These are phyloP conservation scores for Tanacetum coccineum DNA, from an alignment of 129 eudicot species.

Conservation along the genomic window DNA sequence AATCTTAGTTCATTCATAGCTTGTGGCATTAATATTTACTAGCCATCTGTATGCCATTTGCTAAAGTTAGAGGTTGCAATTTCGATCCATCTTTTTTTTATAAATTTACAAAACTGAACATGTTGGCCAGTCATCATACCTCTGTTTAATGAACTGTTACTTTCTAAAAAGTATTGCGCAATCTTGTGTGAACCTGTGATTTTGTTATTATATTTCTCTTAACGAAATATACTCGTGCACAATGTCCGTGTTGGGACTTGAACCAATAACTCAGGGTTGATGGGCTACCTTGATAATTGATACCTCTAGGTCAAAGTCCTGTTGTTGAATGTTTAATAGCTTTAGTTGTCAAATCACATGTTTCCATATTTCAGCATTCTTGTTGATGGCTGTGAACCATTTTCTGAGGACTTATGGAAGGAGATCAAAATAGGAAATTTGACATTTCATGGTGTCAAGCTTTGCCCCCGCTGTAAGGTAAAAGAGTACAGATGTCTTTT, in stretches of 20 bases:
- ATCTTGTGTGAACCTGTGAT: no score
- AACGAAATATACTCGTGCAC: no score
- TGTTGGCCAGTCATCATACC: no score
- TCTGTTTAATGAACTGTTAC: not conserved
- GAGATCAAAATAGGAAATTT: conserved; percentile 49
- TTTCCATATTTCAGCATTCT: conserved; percentile 46
- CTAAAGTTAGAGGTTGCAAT: not conserved
- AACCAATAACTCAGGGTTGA: no score
- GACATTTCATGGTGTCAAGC: conserved; percentile 55
- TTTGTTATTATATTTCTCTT: no score
- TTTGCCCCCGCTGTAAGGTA: conserved; percentile 90
- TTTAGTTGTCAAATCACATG: not conserved
- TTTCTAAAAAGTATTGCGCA: no score
- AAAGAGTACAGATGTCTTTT: not conserved
- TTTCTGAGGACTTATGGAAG: conserved; percentile 81
- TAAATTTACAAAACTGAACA: no score
- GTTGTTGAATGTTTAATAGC: no score
- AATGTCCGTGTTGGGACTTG: no score
- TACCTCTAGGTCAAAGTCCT: no score
- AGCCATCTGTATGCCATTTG: not conserved
- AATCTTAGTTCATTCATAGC: not conserved
- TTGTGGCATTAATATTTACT: not conserved
- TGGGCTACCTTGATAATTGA: no score
- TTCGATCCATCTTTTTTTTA: not conserved
- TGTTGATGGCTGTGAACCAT: conserved; percentile 83